Evolutionary conservation across 768 basidiomycete species (phyloP).

Genomic region (Mycena galopus): DNA sequence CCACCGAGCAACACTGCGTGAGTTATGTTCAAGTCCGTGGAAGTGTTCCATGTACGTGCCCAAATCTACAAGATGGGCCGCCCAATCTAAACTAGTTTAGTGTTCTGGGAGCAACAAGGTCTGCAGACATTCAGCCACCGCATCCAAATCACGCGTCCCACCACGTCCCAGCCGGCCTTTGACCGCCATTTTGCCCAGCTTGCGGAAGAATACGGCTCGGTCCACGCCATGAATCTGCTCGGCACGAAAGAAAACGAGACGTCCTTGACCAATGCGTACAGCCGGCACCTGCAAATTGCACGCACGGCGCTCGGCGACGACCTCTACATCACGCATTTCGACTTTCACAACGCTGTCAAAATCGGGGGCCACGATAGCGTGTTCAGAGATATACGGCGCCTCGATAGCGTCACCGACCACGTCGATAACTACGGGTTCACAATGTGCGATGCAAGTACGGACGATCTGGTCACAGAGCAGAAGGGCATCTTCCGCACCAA

Average conservation of each 20-base stretch:
- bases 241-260: conserved; percentile 95
- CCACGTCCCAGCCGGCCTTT: conserved; percentile 97
- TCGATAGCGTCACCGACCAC: conserved; percentile 69
- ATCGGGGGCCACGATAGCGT: conserved; percentile 91
- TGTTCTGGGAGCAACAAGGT: conserved; percentile 99
- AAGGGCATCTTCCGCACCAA: conserved; percentile 94
- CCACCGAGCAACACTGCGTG: conserved; percentile 87
- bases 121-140: conserved; percentile 94
- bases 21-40: conserved; percentile 96
- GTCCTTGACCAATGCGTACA: conserved; percentile 85
- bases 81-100: conserved; percentile 54
- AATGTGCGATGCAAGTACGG: conserved; percentile 74
- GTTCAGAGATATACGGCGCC: conserved; percentile 74
- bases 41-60: conserved; percentile 89
- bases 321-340: conserved; percentile 88
- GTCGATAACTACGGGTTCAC: conserved; percentile 90
- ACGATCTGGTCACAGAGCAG: conserved; percentile 88
- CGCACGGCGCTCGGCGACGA: conserved; percentile 73
- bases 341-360: conserved; percentile 90
- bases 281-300: conserved; percentile 80
- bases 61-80: conserved; percentile 29
- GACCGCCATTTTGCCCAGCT: conserved; percentile 93
- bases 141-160: conserved; percentile 95
- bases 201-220: conserved; percentile 85
- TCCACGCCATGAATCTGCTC: conserved; percentile 92